A percentile compares a stretch with the other conserved stretches of the same genome.
phyloP scores from a whole-genome alignment of 2,329 filamentous ascomycete genomes.

The Nakataea oryzae region DNA sequence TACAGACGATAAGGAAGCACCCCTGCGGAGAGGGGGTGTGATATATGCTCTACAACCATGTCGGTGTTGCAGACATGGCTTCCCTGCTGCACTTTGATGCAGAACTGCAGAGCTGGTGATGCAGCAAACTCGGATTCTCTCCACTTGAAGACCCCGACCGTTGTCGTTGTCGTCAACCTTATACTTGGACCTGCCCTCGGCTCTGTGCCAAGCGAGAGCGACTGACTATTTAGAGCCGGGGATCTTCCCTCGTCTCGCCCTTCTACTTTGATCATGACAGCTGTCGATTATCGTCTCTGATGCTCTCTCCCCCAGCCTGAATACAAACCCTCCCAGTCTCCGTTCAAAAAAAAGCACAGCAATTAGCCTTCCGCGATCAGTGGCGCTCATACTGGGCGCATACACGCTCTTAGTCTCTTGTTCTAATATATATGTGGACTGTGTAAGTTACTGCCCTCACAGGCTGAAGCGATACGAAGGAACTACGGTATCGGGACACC shows the following conservation, averaged over 20 bases:
- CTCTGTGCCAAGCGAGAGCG: neutral
- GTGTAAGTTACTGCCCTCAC: neutral
- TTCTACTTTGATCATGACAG: neutral
- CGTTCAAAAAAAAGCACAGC: too few species aligned
- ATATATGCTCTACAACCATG: neutral
- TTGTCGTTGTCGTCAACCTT: neutral
- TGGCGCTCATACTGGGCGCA: too few species aligned
- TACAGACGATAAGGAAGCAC: neutral
- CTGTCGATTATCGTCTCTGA: neutral
- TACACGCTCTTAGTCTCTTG: too few species aligned
- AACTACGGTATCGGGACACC: neutral
- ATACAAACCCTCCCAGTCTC: too few species aligned
- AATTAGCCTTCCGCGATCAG: too few species aligned
- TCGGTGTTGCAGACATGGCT: neutral
- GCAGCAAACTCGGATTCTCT: neutral
- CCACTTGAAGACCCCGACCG: neutral
- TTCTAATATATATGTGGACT: neutral
- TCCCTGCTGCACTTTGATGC: neutral
- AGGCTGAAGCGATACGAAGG: too few species aligned
- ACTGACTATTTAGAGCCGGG: neutral
- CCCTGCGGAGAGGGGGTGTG: neutral
- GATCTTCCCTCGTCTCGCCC: neutral
- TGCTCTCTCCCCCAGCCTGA: too few species aligned
- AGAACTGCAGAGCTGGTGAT: neutral
- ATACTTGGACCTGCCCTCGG: neutral